Evolutionary conservation across 306 rosid species (phyloP), one percentile per base, ranked within the genome.

Genomic region (Quercus suber): DNA sequence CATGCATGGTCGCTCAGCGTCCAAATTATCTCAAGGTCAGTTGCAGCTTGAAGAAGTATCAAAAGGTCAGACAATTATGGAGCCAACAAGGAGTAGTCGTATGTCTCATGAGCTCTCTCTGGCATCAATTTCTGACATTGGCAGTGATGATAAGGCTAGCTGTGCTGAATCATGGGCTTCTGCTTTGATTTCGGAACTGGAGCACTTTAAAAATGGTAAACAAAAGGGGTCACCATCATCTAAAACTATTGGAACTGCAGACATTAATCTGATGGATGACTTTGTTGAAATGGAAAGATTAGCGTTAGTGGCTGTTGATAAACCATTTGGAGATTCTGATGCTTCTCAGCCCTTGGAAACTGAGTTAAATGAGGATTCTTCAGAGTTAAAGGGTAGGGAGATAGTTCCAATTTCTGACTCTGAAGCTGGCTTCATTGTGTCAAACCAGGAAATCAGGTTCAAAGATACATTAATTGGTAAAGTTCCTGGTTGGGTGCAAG

Each of bases 231-330:
- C 86, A 5, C 25, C 53, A 21, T 67, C 90, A 19, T 78, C 86
- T 85, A 85, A 52, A 85, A 80, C 86, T 45, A 84, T 85, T 33
- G 92, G 90, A 75, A 84, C 87, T 78, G 84, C 89, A n/a, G 98
- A 90, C 83, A 84, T 94, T 37, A 87, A 83, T 71, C 92, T 94
- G 76, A 90, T 94, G 97, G 98, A 94, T 65, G 98, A 94, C 85
- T 94, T 94, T 57, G 88, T 86, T 83, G 98, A 94, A 88, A 94
- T 92, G 98, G 98, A 94, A 87, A 94, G 90, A 75, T 73, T 94
- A 56, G 97, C 98, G 23, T 85, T 94, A 49, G 94, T 82, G 60
- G 86, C 92, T 74, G 88, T 82, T 52, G 91, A 90, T 65, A 91
- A 85, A 70, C 74, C 69, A 71, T 49, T 80, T 65, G 87, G 78